Percentiles rank a stretch among this genome's conserved stretches.
Conservation (phyloP, 305 asterid genomes). For the Petunia hybrid region DNA sequence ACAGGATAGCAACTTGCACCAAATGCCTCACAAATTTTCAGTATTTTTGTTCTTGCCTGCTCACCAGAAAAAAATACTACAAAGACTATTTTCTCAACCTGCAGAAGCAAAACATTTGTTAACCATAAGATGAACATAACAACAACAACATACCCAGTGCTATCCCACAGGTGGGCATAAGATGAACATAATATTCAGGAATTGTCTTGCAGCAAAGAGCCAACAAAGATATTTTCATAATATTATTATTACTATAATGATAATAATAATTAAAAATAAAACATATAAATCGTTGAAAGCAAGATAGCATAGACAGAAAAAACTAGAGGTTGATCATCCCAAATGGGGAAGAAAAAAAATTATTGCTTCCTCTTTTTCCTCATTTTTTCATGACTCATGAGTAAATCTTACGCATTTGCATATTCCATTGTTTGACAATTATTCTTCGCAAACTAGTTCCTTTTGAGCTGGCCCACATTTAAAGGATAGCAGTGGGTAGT, state of each 20-base stretch:
- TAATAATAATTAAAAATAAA: not conserved
- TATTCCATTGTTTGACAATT: constrained; percentile 3
- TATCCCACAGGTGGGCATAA: not conserved
- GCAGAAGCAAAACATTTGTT: constrained; percentile 50
- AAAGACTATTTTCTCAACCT: constrained; percentile 95
- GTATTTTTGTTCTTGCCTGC: constrained; percentile 93
- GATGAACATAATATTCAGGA: not conserved
- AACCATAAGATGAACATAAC: not conserved
- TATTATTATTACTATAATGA: not conserved
- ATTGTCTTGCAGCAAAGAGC: constrained; percentile 3
- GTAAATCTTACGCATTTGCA: not conserved
- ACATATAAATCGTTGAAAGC: not conserved
- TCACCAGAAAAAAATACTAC: constrained; percentile 98
- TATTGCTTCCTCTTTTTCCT: not conserved
- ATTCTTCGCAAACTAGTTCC: constrained; percentile 1
- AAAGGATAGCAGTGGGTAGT: constrained; percentile 23
- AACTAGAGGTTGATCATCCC: not conserved
- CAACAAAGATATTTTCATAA: not conserved
- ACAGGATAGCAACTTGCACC: constrained; percentile 98
- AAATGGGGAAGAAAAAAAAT: not conserved
- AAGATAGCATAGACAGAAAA: not conserved
- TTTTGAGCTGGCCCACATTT: not conserved
- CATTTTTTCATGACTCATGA: constrained; percentile 4
- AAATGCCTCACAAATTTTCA: constrained; percentile 97
- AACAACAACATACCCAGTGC: too few relatives aligned